Evolutionary conservation across 306 rosid species (phyloP), one percentile per base, ranked within the genome.

Genomic region (Elaeagnus macrophylla): DNA sequence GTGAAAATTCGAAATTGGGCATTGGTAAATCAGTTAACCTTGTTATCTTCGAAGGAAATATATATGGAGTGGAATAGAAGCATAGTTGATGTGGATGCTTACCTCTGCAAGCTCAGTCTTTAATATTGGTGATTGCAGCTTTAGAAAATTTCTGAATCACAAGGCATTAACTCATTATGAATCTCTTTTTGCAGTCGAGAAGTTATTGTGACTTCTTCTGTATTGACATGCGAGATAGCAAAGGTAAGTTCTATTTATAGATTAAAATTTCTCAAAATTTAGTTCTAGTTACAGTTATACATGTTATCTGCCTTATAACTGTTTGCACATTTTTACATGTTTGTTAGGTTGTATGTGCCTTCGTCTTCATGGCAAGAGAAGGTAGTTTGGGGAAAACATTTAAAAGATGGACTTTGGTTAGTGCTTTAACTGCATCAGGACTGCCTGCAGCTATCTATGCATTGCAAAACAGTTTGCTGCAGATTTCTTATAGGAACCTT

Each of bases 401-500:
- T 72, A 78, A 72, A 11, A 81, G 82, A 62, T 91, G 99, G 95
- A 91, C 79, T 69, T 76, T 91, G 78, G 54, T 76, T 54, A 87
- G 94, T 61, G 96, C 96, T 2, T 66, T 91, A 70, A 84, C 96
- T 64, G 96, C 99, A 50, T 91, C 96, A 37, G 99, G 89, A 51
- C 93, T 87, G 52, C 99, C 99, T 43, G 99, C 99, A 2, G 94
- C 91, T 36, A 91, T 84, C 42, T 91, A 91, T 62, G 89, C 99
- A 39, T 73, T 91, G 65, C 99, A 91, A 75, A 91, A 87, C 75
- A 91, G 96, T 70, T 82, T 91, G 77, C 75, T 91, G 71, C 99
- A 91, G 77, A 84, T 91, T 65, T 77, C 99, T 63, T 91, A 87
- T 80, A 84, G 56, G 83, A 91, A 91, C 68, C 94, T 91, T 44